These are phyloP conservation scores for Echinochloa phyllopogon DNA, from an alignment of 176 grass and related monocot genomes.

Conservation along the genomic window DNA sequence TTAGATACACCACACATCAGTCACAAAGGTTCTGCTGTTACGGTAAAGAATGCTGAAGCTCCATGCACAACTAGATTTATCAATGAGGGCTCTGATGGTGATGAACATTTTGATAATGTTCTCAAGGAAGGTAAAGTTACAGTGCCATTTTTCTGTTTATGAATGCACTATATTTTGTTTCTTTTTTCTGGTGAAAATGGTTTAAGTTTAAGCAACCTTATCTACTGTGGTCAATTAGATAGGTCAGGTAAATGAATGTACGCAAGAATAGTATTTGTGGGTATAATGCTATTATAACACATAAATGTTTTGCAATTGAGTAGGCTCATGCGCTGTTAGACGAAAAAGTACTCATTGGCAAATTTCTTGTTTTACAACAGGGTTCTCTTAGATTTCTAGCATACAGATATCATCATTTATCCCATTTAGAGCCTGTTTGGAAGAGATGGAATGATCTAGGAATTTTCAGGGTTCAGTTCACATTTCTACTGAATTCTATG, in stretches of 20 bases:
- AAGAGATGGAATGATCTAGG: neutral
- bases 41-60: conserved; percentile 49
- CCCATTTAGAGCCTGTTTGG: neutral
- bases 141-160: conserved; percentile 26
- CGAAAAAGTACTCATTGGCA: conserved; percentile 22
- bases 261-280: neutral
- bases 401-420: conserved; percentile 23
- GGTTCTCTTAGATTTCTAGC: conserved; percentile 33
- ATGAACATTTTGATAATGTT: conserved; percentile 60
- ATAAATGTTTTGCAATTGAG: conserved; percentile 21
- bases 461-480: neutral
- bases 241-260: conserved; percentile 27
- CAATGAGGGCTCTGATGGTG: conserved; percentile 63
- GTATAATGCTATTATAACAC: conserved; percentile 21
- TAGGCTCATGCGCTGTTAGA: conserved; percentile 7
- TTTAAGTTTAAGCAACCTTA: conserved; percentile 13
- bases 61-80: conserved; percentile 48
- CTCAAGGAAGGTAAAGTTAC: conserved; percentile 64
- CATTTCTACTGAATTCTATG: neutral
- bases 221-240: conserved; percentile 18
- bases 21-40: conserved; percentile 33
- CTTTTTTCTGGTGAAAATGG: neutral
- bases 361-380: conserved; percentile 31
- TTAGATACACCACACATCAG: conserved; percentile 56
- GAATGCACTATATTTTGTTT: neutral